Evolutionary conservation across 768 basidiomycete species (phyloP), one percentile per base, ranked within the genome.

Genomic region (Termitomyces sp.): DNA sequence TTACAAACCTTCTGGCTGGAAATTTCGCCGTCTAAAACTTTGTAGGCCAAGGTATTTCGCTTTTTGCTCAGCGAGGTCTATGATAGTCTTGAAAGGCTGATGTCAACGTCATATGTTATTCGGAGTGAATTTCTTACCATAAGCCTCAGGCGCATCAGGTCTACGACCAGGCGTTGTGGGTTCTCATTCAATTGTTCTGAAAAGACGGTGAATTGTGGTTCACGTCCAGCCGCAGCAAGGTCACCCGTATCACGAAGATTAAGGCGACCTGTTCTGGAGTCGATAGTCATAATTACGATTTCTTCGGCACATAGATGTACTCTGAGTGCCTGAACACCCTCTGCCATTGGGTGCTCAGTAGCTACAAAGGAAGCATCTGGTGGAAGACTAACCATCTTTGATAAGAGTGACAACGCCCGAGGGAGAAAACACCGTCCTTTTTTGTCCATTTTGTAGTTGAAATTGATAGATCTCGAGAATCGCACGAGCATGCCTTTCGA

Each of bases 21-120:
- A 84, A 64, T 91, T 87, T 38, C 91, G 83, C 28, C 78, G 72
- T 16, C 86, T 83, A 71, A 83, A 89, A 58, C 82, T 85, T 68
- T 86, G 85, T 44, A 94, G 72, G n/a, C 94, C 94, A 10, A 95
- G 82, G 66, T 92, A 88, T 61, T 77, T 83, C n/a, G 88, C 90
- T 67, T 93, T 94, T 70, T 91, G 88, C 69, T 95, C 92, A 10
- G 88, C 83, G 16, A 88, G 79, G 57, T 93, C 91, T 46, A 83
- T 78, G 61, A 95, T 92, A 5, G 92, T 92, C 94, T 95, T 63
- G n/a, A 14, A 50, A 41, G 41, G 32, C 28, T 44, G 12, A 3
- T 30, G 59, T 40, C 57, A 61, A 38, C 46, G 53, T 33, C 36
- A 51, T 6, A 28, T 14, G 12, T 26, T 4, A 28, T 43, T 26